Evolutionary conservation across 1,139 yeast genomes (phyloP).

Genomic region (Yamadazyma diospyri): DNA sequence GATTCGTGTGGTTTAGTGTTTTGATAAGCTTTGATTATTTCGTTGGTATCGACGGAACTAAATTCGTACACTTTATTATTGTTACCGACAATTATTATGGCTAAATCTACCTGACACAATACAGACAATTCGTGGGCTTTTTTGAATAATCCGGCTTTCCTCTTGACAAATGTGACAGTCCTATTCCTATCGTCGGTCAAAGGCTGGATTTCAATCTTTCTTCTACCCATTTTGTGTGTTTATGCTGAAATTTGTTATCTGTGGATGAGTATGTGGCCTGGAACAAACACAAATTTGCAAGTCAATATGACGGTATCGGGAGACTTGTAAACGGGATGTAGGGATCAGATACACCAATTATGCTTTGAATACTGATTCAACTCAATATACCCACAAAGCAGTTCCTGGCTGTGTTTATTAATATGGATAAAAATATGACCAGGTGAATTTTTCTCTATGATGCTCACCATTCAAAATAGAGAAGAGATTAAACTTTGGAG

Average conservation of each 20-base stretch:
- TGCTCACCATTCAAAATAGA: too few relatives aligned
- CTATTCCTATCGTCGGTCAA: constrained; percentile 85
- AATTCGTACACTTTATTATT: constrained; percentile 81
- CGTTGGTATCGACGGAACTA: constrained; percentile 65
- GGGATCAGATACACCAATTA: too few relatives aligned
- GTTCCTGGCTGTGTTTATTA: too few relatives aligned
- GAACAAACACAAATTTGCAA: too few relatives aligned
- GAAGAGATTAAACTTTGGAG: too few relatives aligned
- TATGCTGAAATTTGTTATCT: neutral
- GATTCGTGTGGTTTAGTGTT: constrained; percentile 45
- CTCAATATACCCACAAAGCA: too few relatives aligned
- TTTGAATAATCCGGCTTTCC: constrained; percentile 93
- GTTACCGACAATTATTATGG: constrained; percentile 85
- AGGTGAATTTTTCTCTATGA: too few relatives aligned
- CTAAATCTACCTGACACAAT: constrained; percentile 87
- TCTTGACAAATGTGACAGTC: constrained; percentile 85
- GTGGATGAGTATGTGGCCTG: too few relatives aligned
- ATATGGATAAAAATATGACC: too few relatives aligned
- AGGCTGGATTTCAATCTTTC: constrained; percentile 93
- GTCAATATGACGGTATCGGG: too few relatives aligned
- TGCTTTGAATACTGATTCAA: too few relatives aligned
- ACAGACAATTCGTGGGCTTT: constrained; percentile 95
- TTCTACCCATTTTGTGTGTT: constrained; percentile 74
- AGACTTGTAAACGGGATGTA: too few relatives aligned
- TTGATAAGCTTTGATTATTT: constrained; percentile 55